Percentiles rank a stretch among this genome's conserved stretches.
These are phyloP conservation scores for Adiantum capillusveneris DNA, from an alignment of 75 land plant species.

Conservation along the genomic window DNA sequence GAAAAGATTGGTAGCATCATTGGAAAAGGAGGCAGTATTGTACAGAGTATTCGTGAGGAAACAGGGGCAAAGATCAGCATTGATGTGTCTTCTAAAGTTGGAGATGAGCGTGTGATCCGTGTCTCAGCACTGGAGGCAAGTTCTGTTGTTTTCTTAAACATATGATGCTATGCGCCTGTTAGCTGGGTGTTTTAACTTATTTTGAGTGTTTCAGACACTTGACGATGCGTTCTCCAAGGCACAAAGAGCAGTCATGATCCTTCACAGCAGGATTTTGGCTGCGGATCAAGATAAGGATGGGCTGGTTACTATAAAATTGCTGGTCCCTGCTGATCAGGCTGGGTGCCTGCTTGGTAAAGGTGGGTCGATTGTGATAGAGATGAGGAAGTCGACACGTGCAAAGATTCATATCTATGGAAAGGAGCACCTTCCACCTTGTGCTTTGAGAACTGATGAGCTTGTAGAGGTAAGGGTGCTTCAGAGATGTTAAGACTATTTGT, in stretches of 20 bases:
- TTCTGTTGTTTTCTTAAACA: no score
- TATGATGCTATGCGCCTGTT: no score
- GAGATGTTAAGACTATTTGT: no score
- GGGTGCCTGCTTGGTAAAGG: slow-evolving; percentile 85
- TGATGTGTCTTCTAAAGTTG: slow-evolving; percentile 37
- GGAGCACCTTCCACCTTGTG: slow-evolving; percentile 59
- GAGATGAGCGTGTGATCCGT: slow-evolving; percentile 63
- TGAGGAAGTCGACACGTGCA: slow-evolving; percentile 66
- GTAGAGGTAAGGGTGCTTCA: slow-evolving; percentile 52
- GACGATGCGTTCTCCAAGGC: slow-evolving; percentile 57
- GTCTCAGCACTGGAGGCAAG: slow-evolving; percentile 62
- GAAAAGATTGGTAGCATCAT: slow-evolving; percentile 73
- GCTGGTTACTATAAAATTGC: slow-evolving; percentile 32
- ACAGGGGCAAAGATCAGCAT: slow-evolving; percentile 77
- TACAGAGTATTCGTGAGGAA: slow-evolving; percentile 51
- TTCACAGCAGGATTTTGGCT: slow-evolving; percentile 42
- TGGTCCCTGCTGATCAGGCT: slow-evolving; percentile 67
- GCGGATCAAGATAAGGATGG: slow-evolving; percentile 29
- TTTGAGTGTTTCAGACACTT: slow-evolving; percentile 27
- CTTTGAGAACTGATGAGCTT: slow-evolving; percentile 49
- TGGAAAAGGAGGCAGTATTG: slow-evolving; percentile 71
- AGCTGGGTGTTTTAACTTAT: background rate
- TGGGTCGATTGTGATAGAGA: slow-evolving; percentile 67
- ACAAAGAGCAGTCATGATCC: slow-evolving; percentile 62
- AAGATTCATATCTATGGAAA: slow-evolving; percentile 58